Conservation (phyloP, 257 asterid genomes). For the Nicotiana knightiana region DNA sequence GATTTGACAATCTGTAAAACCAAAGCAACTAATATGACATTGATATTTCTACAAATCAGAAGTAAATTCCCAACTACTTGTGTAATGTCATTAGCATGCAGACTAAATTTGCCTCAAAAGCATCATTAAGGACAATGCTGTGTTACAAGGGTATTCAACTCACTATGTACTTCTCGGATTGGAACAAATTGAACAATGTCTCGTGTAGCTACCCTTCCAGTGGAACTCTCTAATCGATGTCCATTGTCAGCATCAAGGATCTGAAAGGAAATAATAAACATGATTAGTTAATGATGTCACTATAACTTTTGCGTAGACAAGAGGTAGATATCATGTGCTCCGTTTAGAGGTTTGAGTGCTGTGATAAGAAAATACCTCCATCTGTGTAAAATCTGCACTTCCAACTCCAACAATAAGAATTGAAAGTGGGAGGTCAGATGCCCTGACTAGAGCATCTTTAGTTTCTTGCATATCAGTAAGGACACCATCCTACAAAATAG, state of each 20-base stretch:
- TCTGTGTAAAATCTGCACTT: constrained; percentile 58
- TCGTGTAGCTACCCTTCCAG: constrained; percentile 69
- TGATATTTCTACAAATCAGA: neutral
- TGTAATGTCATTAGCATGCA: neutral
- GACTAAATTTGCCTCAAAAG: neutral
- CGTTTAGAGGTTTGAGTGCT: neutral
- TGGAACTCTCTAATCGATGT: constrained; percentile 51
- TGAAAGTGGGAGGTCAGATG: constrained; percentile 78
- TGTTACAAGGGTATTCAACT: neutral
- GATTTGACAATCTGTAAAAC: neutral
- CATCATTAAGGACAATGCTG: neutral
- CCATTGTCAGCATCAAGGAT: constrained; percentile 81
- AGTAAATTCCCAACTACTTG: neutral
- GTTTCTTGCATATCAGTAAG: constrained; percentile 66
- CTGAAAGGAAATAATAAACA: constrained; percentile 20
- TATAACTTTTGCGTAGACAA: neutral
- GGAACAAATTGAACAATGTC: constrained; percentile 87
- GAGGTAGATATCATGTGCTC: neutral
- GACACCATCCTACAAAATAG: constrained; percentile 56
- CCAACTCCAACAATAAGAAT: constrained; percentile 81
- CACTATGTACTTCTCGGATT: constrained; percentile 74
- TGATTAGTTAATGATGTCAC: neutral
- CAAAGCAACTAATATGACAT: neutral
- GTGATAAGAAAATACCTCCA: constrained; percentile 47
- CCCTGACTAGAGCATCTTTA: constrained; percentile 51